These are phyloP conservation scores for Populus hybrid DNA, from an alignment of 441 rosid species.

Conservation along the genomic window DNA sequence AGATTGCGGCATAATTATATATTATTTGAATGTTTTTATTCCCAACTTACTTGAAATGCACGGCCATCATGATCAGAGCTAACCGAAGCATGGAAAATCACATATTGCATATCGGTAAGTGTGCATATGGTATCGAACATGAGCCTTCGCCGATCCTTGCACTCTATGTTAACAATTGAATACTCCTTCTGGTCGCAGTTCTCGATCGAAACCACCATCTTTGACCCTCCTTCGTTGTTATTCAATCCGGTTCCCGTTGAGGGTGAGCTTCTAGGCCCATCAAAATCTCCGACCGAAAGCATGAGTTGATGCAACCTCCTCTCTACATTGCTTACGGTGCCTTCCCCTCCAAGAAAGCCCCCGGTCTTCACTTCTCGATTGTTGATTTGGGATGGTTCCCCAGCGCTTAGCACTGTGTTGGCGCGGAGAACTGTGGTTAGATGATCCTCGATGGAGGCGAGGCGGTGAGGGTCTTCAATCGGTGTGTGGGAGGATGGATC, in stretches of 20 bases:
- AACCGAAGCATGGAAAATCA: constrained; percentile 67
- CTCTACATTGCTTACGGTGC: constrained; percentile 44
- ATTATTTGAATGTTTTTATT: not conserved
- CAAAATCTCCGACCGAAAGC: constrained; percentile 68
- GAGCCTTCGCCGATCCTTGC: constrained; percentile 60
- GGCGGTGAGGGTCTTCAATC: constrained; percentile 56
- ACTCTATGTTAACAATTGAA: constrained; percentile 54
- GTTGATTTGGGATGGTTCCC: constrained; percentile 23
- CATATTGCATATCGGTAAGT: constrained; percentile 69
- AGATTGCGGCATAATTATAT: no score
- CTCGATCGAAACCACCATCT: constrained; percentile 43
- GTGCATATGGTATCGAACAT: constrained; percentile 79
- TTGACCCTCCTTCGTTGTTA: constrained; percentile 31
- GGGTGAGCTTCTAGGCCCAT: constrained; percentile 16
- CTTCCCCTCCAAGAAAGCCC: constrained; percentile 37
- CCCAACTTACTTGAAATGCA: constrained; percentile 56
- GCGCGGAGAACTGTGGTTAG: constrained; percentile 57
- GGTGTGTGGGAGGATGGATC: constrained; percentile 45
- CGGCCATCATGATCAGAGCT: constrained; percentile 34
- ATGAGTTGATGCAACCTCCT: constrained; percentile 70
- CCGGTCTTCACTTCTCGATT: constrained; percentile 39
- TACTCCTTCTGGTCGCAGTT: constrained; percentile 64
- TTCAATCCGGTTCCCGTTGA: not conserved
- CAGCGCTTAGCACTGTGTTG: constrained; percentile 22
- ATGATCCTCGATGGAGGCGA: constrained; percentile 53